Percentiles rank a stretch among this genome's conserved stretches.
Evolutionary conservation across 2,329 filamentous ascomycete genomes (phyloP).

Genomic region (Apiospora koreana): DNA sequence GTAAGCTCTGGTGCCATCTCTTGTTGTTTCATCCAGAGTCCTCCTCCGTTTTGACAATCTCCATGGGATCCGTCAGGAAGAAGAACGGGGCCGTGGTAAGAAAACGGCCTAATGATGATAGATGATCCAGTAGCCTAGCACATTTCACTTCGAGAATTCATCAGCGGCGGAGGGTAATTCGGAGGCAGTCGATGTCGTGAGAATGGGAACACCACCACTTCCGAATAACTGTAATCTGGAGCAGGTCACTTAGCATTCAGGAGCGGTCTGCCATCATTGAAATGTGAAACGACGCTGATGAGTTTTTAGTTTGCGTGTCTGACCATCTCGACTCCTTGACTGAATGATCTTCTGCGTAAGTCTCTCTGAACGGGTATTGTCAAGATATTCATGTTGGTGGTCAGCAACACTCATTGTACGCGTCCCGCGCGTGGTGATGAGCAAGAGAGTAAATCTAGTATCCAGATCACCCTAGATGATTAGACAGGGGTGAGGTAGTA

Average conservation of each 20-base stretch:
- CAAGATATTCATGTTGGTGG: not conserved
- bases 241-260: not conserved
- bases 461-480: not conserved
- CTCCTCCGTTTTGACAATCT: not conserved
- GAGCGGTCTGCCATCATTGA: not conserved
- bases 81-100: not conserved
- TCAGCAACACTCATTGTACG: not conserved
- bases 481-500: not conserved
- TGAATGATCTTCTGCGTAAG: not conserved
- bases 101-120: not conserved
- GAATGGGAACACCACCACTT: not conserved
- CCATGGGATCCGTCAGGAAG: not conserved
- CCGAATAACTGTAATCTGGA: too few relatives aligned
- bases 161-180: not conserved
- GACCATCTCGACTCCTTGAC: not conserved
- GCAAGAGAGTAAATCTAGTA: not conserved
- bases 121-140: not conserved
- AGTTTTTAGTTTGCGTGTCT: not conserved
- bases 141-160: not conserved
- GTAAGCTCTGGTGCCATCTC: not conserved
- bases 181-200: not conserved
- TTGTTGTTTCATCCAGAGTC: not conserved
- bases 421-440: not conserved
- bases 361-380: not conserved
- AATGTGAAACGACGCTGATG: not conserved